phyloP scores from a whole-genome alignment of 2,329 filamentous ascomycete species.

The Mollisiaceae sp. region DNA sequence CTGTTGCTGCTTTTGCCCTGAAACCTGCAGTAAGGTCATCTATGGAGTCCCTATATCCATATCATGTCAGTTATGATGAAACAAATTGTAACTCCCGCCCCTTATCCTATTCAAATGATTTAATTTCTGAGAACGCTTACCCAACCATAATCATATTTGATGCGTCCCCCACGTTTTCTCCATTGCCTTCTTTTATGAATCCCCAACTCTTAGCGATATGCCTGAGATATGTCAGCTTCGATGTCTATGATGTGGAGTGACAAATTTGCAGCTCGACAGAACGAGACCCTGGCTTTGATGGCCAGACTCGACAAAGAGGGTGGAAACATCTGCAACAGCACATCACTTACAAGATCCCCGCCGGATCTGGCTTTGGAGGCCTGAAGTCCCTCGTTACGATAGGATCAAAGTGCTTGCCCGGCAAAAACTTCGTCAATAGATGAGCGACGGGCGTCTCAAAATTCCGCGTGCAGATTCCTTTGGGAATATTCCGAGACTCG shows the following conservation, averaged over 20 bases:
- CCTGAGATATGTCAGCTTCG: not conserved
- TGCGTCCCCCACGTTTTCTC: slow-evolving; percentile 28
- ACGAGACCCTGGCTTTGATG: not conserved
- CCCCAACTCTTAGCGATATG: slow-evolving; percentile 84
- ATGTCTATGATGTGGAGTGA: not conserved
- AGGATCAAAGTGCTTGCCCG: slow-evolving; percentile 70
- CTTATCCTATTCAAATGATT: not conserved
- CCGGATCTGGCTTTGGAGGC: slow-evolving; percentile 86
- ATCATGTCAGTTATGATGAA: not conserved
- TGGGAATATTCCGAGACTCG: slow-evolving; percentile 67
- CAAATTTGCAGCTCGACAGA: not conserved
- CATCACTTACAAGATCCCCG: slow-evolving; percentile 66
- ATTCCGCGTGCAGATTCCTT: slow-evolving; percentile 91
- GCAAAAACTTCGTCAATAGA: slow-evolving; percentile 76
- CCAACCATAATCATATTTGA: slow-evolving; percentile 51
- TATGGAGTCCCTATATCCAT: slow-evolving; percentile 69
- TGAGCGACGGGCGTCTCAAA: slow-evolving; percentile 81
- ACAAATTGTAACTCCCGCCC: not conserved
- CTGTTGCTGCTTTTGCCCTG: slow-evolving; percentile 83
- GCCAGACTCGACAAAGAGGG: not conserved
- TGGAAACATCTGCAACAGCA: not conserved
- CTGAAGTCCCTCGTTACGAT: slow-evolving; percentile 83
- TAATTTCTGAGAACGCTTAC: slow-evolving; percentile 23
- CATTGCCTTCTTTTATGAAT: slow-evolving; percentile 51
- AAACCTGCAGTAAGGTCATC: slow-evolving; percentile 93